Evolutionary conservation across 805 yeast genomes (phyloP), one percentile per base, ranked within the genome.

Genomic region (Ogataea sp.): DNA sequence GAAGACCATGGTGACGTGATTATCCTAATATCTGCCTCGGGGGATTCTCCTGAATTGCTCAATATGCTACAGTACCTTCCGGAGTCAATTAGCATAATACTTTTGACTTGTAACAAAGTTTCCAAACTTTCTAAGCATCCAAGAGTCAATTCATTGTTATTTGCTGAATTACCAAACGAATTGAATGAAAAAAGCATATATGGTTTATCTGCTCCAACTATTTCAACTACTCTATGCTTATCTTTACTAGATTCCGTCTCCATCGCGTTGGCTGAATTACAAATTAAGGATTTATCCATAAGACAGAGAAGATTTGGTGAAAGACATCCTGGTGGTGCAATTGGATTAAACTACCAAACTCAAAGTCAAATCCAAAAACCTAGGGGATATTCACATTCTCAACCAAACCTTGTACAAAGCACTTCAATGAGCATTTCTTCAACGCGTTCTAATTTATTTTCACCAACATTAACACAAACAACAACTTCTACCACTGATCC

Each of bases 291-390:
- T 51, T 58, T 67, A 24, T 57, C 62, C 28, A 63, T 67, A 40
- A 65, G 95, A 32, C 70, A 69, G 45, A 61, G 57, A 42, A 58
- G 70, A 28, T 87, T 87, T 59, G 79, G 82, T 8, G 72, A 71
- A 44, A 73, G 81, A 53, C 96, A 87, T 52, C 96, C 96, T 2
- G 96, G 96, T 17, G 96, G 96, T 15, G 83, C 93, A 2, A 86
- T 87, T 52, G 96, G 96, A 14, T 66, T 65, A 39, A 64, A 68
- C 6, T 70, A 62, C 42, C 18, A 20, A 27, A 26, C 7, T n/a
- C 15, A 25, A 24, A 16, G 9, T 18, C 6, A 9, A 31, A 17
- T 6, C 20, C 13, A 14, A 18, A 11, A 31, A 20, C 9, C 6
- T 10, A 13, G 15, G 6, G 6, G 15, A 14, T 18, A 5, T 6